These are phyloP conservation scores for Chrysopogon serrulatus DNA, from an alignment of 176 grass and related monocot species.

Conservation along the genomic window DNA sequence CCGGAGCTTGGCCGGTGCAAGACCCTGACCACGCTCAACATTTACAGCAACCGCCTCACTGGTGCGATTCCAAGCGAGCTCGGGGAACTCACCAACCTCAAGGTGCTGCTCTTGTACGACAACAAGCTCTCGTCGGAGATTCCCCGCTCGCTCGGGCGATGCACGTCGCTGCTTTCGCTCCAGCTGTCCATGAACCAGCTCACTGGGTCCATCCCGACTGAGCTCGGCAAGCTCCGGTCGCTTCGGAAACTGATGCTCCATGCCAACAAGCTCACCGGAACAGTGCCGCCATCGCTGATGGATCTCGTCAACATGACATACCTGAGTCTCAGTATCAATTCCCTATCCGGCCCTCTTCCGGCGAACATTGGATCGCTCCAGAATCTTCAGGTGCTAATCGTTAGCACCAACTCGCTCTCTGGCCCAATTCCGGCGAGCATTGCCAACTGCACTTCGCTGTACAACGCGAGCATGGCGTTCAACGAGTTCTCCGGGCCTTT, in stretches of 20 bases:
- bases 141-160: conserved; percentile 43
- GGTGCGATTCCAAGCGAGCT: conserved; percentile 66
- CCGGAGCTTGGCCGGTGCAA: conserved; percentile 56
- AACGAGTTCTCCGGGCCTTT: conserved; percentile 57
- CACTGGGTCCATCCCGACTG: conserved; percentile 46
- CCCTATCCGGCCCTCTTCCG: conserved; percentile 59
- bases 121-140: conserved; percentile 68
- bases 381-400: conserved; percentile 35
- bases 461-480: conserved; percentile 48
- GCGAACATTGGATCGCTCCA: conserved; percentile 42
- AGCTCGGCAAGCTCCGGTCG: conserved; percentile 65
- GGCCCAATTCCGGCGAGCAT: conserved; percentile 67
- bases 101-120: conserved; percentile 18
- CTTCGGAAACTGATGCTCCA: conserved; percentile 48
- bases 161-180: conserved; percentile 38
- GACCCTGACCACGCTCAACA: conserved; percentile 48
- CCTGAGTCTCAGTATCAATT: conserved; percentile 47
- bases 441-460: conserved; percentile 55
- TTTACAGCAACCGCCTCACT: conserved; percentile 62
- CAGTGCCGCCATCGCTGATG: conserved; percentile 46
- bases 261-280: conserved; percentile 47
- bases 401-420: conserved; percentile 36
- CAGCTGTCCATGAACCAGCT: conserved; percentile 52
- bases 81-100: conserved; percentile 52
- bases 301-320: conserved; percentile 57